Conservation (phyloP, 2,329 filamentous ascomycete species). For the Periconia sp. region DNA sequence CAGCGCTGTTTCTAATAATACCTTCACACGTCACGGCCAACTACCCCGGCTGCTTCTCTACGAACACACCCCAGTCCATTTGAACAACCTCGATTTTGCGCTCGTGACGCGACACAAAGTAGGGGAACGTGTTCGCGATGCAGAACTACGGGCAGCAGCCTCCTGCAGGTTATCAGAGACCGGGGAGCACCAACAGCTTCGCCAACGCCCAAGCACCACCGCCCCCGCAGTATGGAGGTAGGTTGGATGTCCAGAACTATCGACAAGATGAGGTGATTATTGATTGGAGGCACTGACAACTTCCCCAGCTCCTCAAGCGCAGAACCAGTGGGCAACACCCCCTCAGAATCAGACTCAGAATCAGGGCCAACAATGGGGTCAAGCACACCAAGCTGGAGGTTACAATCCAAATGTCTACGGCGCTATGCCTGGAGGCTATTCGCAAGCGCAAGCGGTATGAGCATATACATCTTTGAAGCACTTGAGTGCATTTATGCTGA, state of each 20-base stretch:
- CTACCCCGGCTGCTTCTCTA: background rate
- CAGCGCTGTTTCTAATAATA: too few species aligned
- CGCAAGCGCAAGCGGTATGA: conserved; percentile 20
- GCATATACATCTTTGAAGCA: background rate
- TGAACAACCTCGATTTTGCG: background rate
- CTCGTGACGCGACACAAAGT: background rate
- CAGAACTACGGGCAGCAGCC: conserved; percentile 34
- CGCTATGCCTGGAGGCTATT: conserved; percentile 29
- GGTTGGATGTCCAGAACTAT: background rate
- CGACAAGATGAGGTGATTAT: background rate
- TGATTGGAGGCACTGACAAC: background rate
- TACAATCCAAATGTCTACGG: conserved; percentile 40
- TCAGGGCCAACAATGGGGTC: conserved; percentile 26
- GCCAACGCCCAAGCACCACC: conserved; percentile 22
- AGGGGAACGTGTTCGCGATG: conserved; percentile 20
- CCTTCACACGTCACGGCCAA: too few species aligned
- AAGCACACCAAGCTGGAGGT: conserved; percentile 24
- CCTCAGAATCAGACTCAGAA: conserved; percentile 15
- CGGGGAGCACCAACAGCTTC: conserved; percentile 35
- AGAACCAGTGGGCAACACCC: conserved; percentile 35
- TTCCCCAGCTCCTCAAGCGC: conserved; percentile 21
- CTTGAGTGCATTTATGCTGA: conserved; percentile 3
- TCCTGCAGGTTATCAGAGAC: conserved; percentile 29
- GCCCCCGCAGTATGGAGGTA: conserved; percentile 35
- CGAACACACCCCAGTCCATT: conserved; percentile 1